Percentiles rank a stretch among this genome's conserved stretches.
Conservation (phyloP, 192 early-diverging fungal species). For the Dimargaris cristalligena region DNA sequence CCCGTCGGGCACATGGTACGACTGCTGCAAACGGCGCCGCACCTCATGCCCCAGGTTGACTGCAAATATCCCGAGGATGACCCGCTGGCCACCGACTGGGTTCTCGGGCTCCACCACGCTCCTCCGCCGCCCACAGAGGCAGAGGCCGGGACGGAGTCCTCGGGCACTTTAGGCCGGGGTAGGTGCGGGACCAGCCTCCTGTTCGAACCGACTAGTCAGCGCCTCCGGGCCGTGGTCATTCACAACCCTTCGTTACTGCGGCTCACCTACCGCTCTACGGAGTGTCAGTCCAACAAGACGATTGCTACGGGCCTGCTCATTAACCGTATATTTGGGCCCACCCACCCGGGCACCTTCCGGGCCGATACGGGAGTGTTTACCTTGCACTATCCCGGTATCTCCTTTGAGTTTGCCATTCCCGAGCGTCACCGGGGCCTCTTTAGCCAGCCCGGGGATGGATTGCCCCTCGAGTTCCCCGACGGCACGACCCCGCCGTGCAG, state of each 20-base stretch:
- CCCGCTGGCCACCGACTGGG: slow-evolving; percentile 13
- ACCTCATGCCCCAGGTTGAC: slow-evolving; percentile 36
- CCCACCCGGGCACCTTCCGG: slow-evolving; percentile 45
- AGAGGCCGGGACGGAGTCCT: background rate
- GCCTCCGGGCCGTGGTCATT: slow-evolving; percentile 43
- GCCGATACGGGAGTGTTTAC: slow-evolving; percentile 31
- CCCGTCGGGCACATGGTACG: slow-evolving; percentile 42
- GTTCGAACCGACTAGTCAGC: slow-evolving; percentile 37
- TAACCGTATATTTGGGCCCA: slow-evolving; percentile 53
- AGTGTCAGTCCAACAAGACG: slow-evolving; percentile 36
- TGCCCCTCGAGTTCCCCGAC: slow-evolving; percentile 55
- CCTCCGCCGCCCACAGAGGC: background rate
- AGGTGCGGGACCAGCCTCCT: slow-evolving; percentile 36
- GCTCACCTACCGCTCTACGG: slow-evolving; percentile 36
- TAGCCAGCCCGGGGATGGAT: slow-evolving; percentile 29
- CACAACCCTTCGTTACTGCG: slow-evolving; percentile 36
- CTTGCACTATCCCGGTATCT: slow-evolving; percentile 54
- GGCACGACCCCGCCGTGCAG: slow-evolving; percentile 51
- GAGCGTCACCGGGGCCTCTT: slow-evolving; percentile 31
- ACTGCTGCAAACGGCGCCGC: slow-evolving; percentile 29
- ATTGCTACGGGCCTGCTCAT: slow-evolving; percentile 48
- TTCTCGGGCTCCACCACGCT: slow-evolving; percentile 7
- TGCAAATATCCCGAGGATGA: slow-evolving; percentile 39
- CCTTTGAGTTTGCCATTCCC: slow-evolving; percentile 57
- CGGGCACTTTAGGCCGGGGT: slow-evolving; percentile 16